phyloP scores from a whole-genome alignment of 1,284 basidiomycete species.

The Pseudozyma sp. region DNA sequence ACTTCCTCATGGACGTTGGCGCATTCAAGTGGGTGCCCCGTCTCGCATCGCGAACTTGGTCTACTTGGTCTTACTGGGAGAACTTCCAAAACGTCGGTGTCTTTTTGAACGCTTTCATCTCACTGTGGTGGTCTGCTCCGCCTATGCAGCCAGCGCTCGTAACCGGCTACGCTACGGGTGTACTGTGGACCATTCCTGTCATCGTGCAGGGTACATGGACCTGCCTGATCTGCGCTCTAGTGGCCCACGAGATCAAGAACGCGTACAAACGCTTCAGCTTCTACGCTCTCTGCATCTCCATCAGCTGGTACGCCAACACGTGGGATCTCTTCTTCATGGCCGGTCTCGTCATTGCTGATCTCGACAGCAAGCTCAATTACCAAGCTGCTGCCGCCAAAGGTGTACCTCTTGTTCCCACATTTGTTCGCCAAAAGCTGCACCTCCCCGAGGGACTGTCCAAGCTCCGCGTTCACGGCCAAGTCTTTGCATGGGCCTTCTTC shows the following conservation, averaged over 20 bases:
- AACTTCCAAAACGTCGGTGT: slow-evolving; percentile 60
- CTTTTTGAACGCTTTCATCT: slow-evolving; percentile 56
- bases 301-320: slow-evolving; percentile 60
- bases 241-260: slow-evolving; percentile 63
- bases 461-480: slow-evolving; percentile 49
- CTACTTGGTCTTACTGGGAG: slow-evolving; percentile 62
- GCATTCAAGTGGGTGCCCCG: slow-evolving; percentile 62
- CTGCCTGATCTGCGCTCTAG: slow-evolving; percentile 51
- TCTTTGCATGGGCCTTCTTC: slow-evolving; percentile 61
- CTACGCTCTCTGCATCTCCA: slow-evolving; percentile 54
- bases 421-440: slow-evolving; percentile 19
- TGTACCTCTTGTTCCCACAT: slow-evolving; percentile 42
- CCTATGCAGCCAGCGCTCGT: slow-evolving; percentile 53
- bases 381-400: slow-evolving; percentile 49
- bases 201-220: slow-evolving; percentile 63
- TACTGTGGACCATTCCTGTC: slow-evolving; percentile 64
- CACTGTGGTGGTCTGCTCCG: slow-evolving; percentile 61
- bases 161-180: slow-evolving; percentile 61
- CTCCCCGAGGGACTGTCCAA: slow-evolving; percentile 36
- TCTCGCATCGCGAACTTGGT: slow-evolving; percentile 60
- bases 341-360: slow-evolving; percentile 59
- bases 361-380: slow-evolving; percentile 62
- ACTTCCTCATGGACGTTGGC: slow-evolving; percentile 60
- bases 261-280: slow-evolving; percentile 58
- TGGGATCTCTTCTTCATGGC: slow-evolving; percentile 65